Base-by-base conservation (phyloP, 1,139 yeast species). In the Meyerozyma sp. region DNA sequence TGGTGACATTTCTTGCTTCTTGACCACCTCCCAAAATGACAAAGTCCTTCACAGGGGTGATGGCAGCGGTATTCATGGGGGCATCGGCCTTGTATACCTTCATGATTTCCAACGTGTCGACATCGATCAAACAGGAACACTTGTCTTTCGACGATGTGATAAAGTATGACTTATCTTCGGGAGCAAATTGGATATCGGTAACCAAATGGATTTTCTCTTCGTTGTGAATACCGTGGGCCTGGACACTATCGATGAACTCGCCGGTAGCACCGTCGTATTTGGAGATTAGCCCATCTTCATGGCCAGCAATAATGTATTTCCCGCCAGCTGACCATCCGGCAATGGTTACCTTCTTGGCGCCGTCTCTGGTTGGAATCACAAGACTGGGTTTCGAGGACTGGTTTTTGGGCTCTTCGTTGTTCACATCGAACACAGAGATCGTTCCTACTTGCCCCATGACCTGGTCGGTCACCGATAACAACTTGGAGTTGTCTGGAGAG, bases 1-100 rank as follows among this genome's bases (percentile, higher is more conserved):
- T 93, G 40, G 99, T 93, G 63, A 93, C 99, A 66, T 91, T 95
- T 68, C 91, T 82, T 36, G 98, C 98, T 63, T 91, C 98, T 74
- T 93, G 98, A 81, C 99, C 99, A 70, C 99, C 99, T 45, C 98
- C 98, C 52, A 94, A 77, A 44, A 93, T 84, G 50, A 93, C 88
- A 62, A 84, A 91, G 62, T 93, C 94, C 70, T 94, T 93, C 46
- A 82, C 73, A 25, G 98, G 93, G 8, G 98, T 91, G 54, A 93
- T 84, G 51, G 96, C 85, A 25, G 98, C 98, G 30, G 96, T 82
- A 73, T 94, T 94, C 78, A 94, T 79, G 46, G 98, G 97, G 42
- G 96, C 91, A 63, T 90, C 97, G 8, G 96, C 85, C 57, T 77
- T 79, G 66, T 77, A 93, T 25, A 81, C 82, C 69, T 91, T 90